Conservation (phyloP, 306 rosid genomes). For the Biancaea sappan region DNA sequence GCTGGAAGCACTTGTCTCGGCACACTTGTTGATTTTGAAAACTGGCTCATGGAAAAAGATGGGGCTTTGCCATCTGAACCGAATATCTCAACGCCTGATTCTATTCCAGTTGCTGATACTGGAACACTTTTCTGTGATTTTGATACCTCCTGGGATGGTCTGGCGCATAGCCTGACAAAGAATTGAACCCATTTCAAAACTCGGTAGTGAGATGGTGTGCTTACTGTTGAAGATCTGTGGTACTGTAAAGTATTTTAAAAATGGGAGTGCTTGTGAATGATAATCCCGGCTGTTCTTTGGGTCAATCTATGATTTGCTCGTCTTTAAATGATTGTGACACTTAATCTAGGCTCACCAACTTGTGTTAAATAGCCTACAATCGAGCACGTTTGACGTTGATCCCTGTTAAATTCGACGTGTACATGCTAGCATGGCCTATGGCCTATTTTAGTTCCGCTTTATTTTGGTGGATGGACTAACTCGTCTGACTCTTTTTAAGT, state of each 20-base stretch:
- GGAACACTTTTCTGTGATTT: slow-evolving; percentile 44
- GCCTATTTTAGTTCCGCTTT: neutral
- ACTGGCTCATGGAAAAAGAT: slow-evolving; percentile 45
- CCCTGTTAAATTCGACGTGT: neutral
- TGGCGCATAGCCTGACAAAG: slow-evolving; percentile 29
- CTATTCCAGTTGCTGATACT: slow-evolving; percentile 38
- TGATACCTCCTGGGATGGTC: slow-evolving; percentile 48
- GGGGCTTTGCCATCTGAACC: slow-evolving; percentile 37
- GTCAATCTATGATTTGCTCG: neutral
- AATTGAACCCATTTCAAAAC: neutral
- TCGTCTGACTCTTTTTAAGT: neutral
- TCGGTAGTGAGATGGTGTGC: slow-evolving; percentile 14
- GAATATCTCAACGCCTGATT: slow-evolving; percentile 38
- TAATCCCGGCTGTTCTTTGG: slow-evolving; percentile 19
- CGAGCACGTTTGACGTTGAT: neutral
- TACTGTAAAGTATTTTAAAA: slow-evolving; percentile 30
- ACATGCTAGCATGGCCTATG: neutral
- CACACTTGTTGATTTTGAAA: slow-evolving; percentile 34
- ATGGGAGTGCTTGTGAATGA: slow-evolving; percentile 6
- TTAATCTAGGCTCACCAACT: neutral
- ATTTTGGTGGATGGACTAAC: neutral
- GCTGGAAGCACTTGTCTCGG: slow-evolving; percentile 3
- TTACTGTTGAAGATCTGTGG: neutral
- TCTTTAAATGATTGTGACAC: neutral
- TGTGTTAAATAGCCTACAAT: neutral